These are phyloP conservation scores for Noccaea bulbosa DNA, from an alignment of 345 rosid species.

Conservation along the genomic window DNA sequence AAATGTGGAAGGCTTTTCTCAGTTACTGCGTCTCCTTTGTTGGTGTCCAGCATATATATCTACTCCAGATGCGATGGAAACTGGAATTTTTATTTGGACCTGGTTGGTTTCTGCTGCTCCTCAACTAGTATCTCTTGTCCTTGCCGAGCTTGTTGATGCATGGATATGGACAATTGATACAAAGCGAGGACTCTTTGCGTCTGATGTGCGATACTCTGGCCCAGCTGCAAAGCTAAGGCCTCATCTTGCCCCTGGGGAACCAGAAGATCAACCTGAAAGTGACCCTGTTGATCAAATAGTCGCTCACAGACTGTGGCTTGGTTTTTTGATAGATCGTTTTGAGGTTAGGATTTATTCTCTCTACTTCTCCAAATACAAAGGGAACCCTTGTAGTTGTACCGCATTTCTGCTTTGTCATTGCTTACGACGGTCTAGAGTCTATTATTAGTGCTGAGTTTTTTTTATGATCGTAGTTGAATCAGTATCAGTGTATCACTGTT, in stretches of 20 bases:
- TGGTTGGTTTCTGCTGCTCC: constrained; percentile 99
- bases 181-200: constrained; percentile 96
- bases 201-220: constrained; percentile 77
- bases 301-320: constrained; percentile 97
- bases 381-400: constrained; percentile 15
- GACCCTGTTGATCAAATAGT: constrained; percentile 92
- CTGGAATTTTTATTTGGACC: constrained; percentile 97
- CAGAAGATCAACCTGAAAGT: constrained; percentile 64
- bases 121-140: constrained; percentile 86
- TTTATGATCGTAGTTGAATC: constrained; percentile 23
- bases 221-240: constrained; percentile 97
- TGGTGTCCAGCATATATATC: constrained; percentile 99
- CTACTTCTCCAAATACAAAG: constrained; percentile 5
- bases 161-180: constrained; percentile 99
- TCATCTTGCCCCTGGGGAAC: constrained; percentile 94
- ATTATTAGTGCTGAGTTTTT: constrained; percentile 23
- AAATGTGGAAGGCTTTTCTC: constrained; percentile 88
- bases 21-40: constrained; percentile 93
- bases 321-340: constrained; percentile 94
- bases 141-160: constrained; percentile 99
- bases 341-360: constrained; percentile 62
- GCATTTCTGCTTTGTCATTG: constrained; percentile 16
- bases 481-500: constrained; percentile 18
- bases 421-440: constrained; percentile 20
- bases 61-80: constrained; percentile 93